These are phyloP conservation scores for Ehretia macrophylla DNA, from an alignment of 257 asterid genomes.

Conservation along the genomic window DNA sequence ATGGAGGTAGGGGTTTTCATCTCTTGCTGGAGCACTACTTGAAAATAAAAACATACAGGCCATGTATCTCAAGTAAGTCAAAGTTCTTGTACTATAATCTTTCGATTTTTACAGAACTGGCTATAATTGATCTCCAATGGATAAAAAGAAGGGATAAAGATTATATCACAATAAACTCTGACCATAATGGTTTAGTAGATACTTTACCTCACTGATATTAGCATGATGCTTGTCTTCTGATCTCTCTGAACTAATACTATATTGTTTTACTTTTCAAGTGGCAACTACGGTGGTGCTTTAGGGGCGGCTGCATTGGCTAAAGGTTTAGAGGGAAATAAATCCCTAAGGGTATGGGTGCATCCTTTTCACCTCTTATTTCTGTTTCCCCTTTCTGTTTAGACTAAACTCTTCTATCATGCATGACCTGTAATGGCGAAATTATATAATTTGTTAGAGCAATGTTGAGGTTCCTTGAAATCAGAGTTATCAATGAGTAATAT, in stretches of 20 bases:
- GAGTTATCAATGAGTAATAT: too few relatives aligned
- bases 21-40: conserved; percentile 91
- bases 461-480: too few relatives aligned
- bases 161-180: background rate
- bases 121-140: conserved; percentile 3
- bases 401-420: conserved; percentile 1
- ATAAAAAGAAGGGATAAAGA: conserved; percentile 2
- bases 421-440: background rate
- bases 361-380: background rate
- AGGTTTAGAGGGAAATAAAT: conserved; percentile 87
- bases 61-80: conserved; percentile 68
- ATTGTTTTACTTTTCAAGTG: too few relatives aligned
- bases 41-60: conserved; percentile 70
- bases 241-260: too few relatives aligned
- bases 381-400: conserved; percentile 1
- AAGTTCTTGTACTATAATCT: background rate
- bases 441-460: too few relatives aligned
- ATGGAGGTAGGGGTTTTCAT: conserved; percentile 99
- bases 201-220: conserved; percentile 8
- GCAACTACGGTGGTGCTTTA: conserved; percentile 94
- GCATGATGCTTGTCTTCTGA: conserved; percentile 10
- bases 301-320: conserved; percentile 93
- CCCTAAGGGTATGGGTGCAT: conserved; percentile 65
- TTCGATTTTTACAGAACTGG: background rate
- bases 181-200: background rate